Conservation (phyloP, 164 flowering plant species). For the Protea cynaroides region DNA sequence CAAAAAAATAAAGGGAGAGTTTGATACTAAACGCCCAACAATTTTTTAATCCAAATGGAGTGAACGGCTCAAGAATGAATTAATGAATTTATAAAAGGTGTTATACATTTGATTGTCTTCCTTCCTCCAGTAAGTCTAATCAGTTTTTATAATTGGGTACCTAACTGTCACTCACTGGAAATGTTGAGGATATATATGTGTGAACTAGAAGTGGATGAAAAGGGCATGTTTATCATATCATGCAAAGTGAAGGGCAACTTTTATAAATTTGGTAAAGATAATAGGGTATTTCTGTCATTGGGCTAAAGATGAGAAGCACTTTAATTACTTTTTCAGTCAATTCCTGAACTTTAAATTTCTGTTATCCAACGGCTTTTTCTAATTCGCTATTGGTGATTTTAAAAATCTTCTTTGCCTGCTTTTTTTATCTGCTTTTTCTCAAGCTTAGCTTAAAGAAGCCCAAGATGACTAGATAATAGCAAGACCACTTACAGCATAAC, state of each 20-base stretch:
- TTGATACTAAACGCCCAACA: too few relatives aligned
- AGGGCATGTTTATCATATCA: too few relatives aligned
- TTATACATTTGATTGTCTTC: too few relatives aligned
- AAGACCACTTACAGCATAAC: conserved; percentile 11
- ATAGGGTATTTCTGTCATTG: conserved; percentile 57
- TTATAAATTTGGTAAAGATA: conserved; percentile 28
- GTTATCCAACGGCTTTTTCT: conserved; percentile 53
- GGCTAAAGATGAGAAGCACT: conserved; percentile 33
- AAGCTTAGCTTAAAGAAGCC: conserved; percentile 15
- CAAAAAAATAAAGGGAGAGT: too few relatives aligned
- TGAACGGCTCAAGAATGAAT: too few relatives aligned
- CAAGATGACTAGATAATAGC: neutral
- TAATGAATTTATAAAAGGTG: too few relatives aligned
- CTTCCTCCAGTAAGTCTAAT: too few relatives aligned
- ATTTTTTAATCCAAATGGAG: too few relatives aligned
- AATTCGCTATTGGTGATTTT: conserved; percentile 3
- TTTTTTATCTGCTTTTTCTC: conserved; percentile 13
- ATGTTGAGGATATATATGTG: too few relatives aligned
- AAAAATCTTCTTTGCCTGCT: conserved; percentile 11
- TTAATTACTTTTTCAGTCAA: conserved; percentile 30
- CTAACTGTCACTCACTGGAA: too few relatives aligned
- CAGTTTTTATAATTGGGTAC: too few relatives aligned
- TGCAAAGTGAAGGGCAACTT: neutral
- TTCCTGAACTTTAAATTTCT: conserved; percentile 56
- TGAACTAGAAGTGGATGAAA: too few relatives aligned